phyloP scores from a whole-genome alignment of 192 early-diverging fungal genomes.

The Coemansia sp. region DNA sequence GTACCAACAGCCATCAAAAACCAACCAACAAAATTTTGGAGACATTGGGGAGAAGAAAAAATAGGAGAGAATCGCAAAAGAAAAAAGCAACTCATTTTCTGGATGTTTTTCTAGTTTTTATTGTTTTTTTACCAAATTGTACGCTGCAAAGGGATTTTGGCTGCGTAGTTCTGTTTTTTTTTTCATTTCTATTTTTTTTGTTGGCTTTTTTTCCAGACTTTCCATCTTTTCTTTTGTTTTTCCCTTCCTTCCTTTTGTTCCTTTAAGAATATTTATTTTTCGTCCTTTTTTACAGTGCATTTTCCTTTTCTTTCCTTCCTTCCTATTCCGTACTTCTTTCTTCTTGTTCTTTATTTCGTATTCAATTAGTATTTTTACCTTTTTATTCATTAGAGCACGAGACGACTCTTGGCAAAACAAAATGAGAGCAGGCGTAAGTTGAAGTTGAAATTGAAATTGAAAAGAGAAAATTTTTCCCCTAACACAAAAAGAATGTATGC shows the following conservation, averaged over 20 bases:
- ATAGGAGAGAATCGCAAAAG: too few species aligned
- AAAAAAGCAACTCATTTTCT: too few species aligned
- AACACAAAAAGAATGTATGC: neutral
- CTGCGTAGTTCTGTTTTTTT: too few species aligned
- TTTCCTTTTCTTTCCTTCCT: neutral
- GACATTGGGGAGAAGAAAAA: too few species aligned
- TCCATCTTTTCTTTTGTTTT: neutral
- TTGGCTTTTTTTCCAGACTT: too few species aligned
- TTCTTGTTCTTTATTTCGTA: neutral
- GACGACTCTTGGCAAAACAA: neutral
- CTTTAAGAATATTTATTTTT: slow-evolving; percentile 3
- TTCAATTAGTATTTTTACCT: neutral
- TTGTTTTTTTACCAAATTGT: too few species aligned
- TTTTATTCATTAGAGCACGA: neutral
- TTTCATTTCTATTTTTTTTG: too few species aligned
- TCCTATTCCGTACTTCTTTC: neutral
- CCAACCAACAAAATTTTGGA: too few species aligned
- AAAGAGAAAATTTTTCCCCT: neutral
- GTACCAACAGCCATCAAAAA: too few species aligned
- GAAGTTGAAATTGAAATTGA: neutral
- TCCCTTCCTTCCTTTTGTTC: neutral
- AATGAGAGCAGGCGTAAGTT: slow-evolving; percentile 9
- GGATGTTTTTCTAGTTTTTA: too few species aligned
- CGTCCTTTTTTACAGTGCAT: neutral
- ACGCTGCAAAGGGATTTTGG: too few species aligned